Conservation (phyloP, 148 eudicot genomes). For the Nyssa sinensis region DNA sequence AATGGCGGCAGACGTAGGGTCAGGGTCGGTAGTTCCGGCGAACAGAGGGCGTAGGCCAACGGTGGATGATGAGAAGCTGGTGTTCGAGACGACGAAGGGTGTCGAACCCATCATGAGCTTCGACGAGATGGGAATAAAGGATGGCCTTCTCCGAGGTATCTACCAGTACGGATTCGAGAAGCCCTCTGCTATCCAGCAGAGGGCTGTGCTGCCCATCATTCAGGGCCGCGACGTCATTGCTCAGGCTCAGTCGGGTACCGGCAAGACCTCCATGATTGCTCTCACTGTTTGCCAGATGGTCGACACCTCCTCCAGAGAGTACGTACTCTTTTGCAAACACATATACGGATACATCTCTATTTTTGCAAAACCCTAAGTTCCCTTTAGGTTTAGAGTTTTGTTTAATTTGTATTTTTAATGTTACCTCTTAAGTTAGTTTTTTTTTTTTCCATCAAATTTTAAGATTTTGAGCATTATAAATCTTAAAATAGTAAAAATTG, state of each 20-base stretch:
- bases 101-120: constrained; percentile 68
- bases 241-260: constrained; percentile 97
- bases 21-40: constrained; percentile 45
- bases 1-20: constrained; percentile 28
- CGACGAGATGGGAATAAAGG: constrained; percentile 85
- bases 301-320: constrained; percentile 74
- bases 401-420: no score
- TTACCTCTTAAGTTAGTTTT: no score
- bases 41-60: constrained; percentile 37
- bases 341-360: no score
- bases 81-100: constrained; percentile 71
- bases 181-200: constrained; percentile 93
- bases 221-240: constrained; percentile 91
- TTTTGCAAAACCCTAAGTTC: no score
- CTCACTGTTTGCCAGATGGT: constrained; percentile 85
- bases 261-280: constrained; percentile 91
- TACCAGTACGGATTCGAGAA: constrained; percentile 80
- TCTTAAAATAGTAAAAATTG: no score
- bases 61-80: constrained; percentile 61
- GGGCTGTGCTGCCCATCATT: constrained; percentile 79
- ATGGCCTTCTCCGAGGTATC: constrained; percentile 70
- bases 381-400: no score
- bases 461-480: no score
- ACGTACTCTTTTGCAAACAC: constrained; percentile 13
- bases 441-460: no score